Conservation (phyloP, 495 filamentous ascomycete species). For the Trichoderma parareesei region DNA sequence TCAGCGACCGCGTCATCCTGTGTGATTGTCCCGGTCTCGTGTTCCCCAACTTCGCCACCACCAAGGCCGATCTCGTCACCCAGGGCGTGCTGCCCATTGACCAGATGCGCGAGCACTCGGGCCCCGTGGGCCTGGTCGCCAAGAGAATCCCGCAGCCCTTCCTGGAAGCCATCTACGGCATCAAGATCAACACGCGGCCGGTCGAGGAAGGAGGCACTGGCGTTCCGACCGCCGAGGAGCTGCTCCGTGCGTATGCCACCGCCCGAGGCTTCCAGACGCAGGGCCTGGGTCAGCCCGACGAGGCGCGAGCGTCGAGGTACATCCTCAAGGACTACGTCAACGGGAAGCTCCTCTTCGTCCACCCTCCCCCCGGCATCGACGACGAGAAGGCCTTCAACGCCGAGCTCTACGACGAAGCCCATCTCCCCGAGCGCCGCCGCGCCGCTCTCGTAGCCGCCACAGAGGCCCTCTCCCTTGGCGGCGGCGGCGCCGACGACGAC, state of each 20-base stretch:
- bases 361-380: conserved; percentile 72
- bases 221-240: conserved; percentile 75
- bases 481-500: conserved; percentile 34
- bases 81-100: conserved; percentile 96
- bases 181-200: conserved; percentile 75
- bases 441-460: conserved; percentile 45
- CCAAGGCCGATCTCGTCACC: conserved; percentile 93
- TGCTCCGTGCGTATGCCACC: conserved; percentile 77
- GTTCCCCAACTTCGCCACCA: conserved; percentile 95
- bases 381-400: conserved; percentile 74
- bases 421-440: conserved; percentile 67
- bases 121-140: conserved; percentile 78
- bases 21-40: conserved; percentile 99
- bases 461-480: conserved; percentile 32
- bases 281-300: conserved; percentile 84
- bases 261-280: conserved; percentile 84
- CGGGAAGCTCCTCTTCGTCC: conserved; percentile 86
- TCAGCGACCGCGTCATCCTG: conserved; percentile 78
- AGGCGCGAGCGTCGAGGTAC: conserved; percentile 82
- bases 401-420: conserved; percentile 73
- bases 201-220: conserved; percentile 92
- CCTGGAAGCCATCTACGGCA: conserved; percentile 85
- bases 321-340: conserved; percentile 96
- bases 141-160: conserved; percentile 85
- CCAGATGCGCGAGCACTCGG: conserved; percentile 90